These are phyloP conservation scores for Rubia peregrina DNA, from an alignment of 305 asterid genomes.

Conservation along the genomic window DNA sequence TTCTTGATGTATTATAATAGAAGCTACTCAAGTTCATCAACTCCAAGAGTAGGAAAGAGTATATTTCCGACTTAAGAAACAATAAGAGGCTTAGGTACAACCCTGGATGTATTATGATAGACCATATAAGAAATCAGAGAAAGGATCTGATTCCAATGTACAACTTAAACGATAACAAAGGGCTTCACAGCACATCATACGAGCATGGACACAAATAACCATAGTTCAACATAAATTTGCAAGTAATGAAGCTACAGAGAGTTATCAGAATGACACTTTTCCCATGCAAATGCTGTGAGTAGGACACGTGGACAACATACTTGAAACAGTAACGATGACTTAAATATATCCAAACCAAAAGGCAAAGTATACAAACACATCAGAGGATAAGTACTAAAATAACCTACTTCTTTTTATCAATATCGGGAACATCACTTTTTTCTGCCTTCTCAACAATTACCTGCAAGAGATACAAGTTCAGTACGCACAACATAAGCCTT, in stretches of 20 bases:
- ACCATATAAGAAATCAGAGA: not conserved
- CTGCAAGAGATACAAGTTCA: constrained; percentile 26
- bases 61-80: not conserved
- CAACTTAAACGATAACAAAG: not conserved
- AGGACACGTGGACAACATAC: no score
- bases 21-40: not conserved
- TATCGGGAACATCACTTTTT: constrained; percentile 70
- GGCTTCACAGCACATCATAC: not conserved
- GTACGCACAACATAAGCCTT: not conserved
- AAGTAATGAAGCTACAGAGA: not conserved
- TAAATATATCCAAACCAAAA: not conserved
- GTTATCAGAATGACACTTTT: no score
- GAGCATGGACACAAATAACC: not conserved
- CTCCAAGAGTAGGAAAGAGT: not conserved
- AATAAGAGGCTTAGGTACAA: not conserved
- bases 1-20: not conserved
- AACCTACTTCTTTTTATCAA: constrained; percentile 71
- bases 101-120: not conserved
- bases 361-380: not conserved
- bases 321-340: not conserved
- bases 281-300: not conserved
- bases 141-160: not conserved
- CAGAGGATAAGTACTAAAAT: constrained; percentile 2
- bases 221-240: not conserved
- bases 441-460: constrained; percentile 88